These are phyloP conservation scores for Pouteria glomerata DNA, from an alignment of 148 eudicot genomes.

Conservation along the genomic window DNA sequence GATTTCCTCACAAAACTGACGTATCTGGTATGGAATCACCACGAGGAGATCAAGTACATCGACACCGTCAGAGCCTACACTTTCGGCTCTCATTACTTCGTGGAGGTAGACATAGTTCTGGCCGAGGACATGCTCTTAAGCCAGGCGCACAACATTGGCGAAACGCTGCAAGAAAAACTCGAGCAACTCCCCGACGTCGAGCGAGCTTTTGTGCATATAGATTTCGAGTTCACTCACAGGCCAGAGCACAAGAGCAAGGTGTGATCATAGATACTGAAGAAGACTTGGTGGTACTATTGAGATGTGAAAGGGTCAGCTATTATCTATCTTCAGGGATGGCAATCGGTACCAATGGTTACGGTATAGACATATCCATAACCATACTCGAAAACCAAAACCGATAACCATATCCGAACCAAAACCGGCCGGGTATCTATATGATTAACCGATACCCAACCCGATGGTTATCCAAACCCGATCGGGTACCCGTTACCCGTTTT, in stretches of 20 bases:
- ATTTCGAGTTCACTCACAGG: slow-evolving; percentile 41
- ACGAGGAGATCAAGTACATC: slow-evolving; percentile 42
- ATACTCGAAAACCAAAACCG: no score
- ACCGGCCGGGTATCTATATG: no score
- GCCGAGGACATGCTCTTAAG: slow-evolving; percentile 39
- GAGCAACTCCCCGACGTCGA: slow-evolving; percentile 48
- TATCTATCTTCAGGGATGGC: no score
- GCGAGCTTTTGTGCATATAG: slow-evolving; percentile 55
- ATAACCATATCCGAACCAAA: no score
- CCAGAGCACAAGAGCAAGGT: slow-evolving; percentile 42
- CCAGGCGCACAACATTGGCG: slow-evolving; percentile 48
- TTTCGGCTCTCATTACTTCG: slow-evolving; percentile 56
- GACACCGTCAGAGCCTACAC: slow-evolving; percentile 58
- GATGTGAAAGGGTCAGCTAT: no score
- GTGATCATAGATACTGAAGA: slow-evolving; percentile 9
- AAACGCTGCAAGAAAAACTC: slow-evolving; percentile 48
- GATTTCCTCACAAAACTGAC: slow-evolving; percentile 41
- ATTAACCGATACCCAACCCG: no score
- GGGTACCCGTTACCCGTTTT: no score
- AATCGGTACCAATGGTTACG: no score
- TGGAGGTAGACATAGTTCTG: slow-evolving; percentile 58
- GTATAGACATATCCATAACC: no score
- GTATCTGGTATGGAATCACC: slow-evolving; percentile 53
- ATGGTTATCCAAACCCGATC: no score
- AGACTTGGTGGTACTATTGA: no score